A percentile compares a stretch with the other conserved stretches of the same genome.
Conservation (phyloP, 1,139 yeast species). For the Entelexis paramagnoliae region DNA sequence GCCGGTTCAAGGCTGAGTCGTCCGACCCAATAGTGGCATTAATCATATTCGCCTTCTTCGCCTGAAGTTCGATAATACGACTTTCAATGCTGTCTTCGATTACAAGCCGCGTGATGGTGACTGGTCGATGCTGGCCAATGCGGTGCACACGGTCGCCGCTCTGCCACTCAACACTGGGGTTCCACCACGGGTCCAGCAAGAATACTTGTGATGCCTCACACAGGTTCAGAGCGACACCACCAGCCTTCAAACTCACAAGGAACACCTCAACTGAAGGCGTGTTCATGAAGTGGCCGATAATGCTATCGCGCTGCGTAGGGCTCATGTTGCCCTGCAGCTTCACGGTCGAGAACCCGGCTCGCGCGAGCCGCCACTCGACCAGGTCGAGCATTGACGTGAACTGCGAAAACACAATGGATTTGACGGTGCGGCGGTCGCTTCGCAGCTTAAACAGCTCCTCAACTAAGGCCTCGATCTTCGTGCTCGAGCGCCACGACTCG, state of each 20-base stretch:
- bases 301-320: conserved; percentile 85
- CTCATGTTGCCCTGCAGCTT: conserved; percentile 95
- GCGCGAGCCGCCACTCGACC: conserved; percentile 85
- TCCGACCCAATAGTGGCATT: conserved; percentile 90
- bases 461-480: conserved; percentile 90
- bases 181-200: conserved; percentile 98
- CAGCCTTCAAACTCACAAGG: conserved; percentile 89
- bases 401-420: conserved; percentile 92
- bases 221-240: conserved; percentile 92
- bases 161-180: conserved; percentile 96
- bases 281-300: conserved; percentile 83
- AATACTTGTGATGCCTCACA: conserved; percentile 97
- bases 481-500: conserved; percentile 85
- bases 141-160: conserved; percentile 97
- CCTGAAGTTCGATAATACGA: conserved; percentile 88
- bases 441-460: conserved; percentile 83
- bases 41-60: conserved; percentile 95
- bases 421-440: conserved; percentile 78
- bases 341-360: conserved; percentile 92
- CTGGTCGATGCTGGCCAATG: conserved; percentile 92
- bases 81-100: conserved; percentile 95
- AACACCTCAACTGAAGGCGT: conserved; percentile 88
- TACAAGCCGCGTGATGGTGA: conserved; percentile 82
- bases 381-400: conserved; percentile 93
- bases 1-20: conserved; percentile 73